Percentiles rank a stretch among this genome's conserved stretches.
Evolutionary conservation across 2,329 filamentous ascomycete species (phyloP).

Genomic region (Tolypocladium guangdongense): DNA sequence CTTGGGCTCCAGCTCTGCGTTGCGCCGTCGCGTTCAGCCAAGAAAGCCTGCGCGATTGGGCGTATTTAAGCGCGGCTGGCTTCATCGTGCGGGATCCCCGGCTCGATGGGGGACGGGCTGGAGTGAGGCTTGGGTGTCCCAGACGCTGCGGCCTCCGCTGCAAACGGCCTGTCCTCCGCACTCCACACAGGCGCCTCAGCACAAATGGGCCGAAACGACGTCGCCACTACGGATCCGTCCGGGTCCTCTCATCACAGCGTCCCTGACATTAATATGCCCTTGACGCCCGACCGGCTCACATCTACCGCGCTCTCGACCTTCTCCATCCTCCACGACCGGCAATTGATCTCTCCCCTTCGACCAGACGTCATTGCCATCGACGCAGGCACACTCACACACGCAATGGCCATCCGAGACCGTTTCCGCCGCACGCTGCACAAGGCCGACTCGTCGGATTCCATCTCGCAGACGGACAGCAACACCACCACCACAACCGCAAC

Average conservation of each 20-base stretch:
- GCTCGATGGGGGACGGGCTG: too few relatives aligned
- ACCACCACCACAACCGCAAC: conserved; percentile 17
- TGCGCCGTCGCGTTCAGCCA: background rate
- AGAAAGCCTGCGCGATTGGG: too few relatives aligned
- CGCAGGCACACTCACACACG: conserved; percentile 1
- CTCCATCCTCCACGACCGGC: background rate
- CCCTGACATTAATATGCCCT: too few relatives aligned
- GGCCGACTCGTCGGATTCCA: conserved; percentile 20
- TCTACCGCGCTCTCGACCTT: background rate
- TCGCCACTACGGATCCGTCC: too few relatives aligned
- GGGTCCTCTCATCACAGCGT: too few relatives aligned
- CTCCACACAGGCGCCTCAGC: background rate
- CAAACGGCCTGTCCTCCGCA: background rate
- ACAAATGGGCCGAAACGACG: background rate
- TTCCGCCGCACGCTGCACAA: conserved; percentile 29
- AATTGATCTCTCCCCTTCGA: background rate
- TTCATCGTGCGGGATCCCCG: conserved; percentile 6
- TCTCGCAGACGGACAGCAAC: conserved; percentile 21
- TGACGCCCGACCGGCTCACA: background rate
- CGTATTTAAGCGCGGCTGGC: too few relatives aligned
- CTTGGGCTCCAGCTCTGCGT: background rate
- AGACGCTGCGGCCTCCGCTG: too few relatives aligned
- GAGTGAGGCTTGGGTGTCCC: too few relatives aligned
- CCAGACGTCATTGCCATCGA: background rate
- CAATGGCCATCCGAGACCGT: conserved; percentile 31